phyloP scores from a whole-genome alignment of 768 basidiomycete species.

The Collybiopsis confluens region DNA sequence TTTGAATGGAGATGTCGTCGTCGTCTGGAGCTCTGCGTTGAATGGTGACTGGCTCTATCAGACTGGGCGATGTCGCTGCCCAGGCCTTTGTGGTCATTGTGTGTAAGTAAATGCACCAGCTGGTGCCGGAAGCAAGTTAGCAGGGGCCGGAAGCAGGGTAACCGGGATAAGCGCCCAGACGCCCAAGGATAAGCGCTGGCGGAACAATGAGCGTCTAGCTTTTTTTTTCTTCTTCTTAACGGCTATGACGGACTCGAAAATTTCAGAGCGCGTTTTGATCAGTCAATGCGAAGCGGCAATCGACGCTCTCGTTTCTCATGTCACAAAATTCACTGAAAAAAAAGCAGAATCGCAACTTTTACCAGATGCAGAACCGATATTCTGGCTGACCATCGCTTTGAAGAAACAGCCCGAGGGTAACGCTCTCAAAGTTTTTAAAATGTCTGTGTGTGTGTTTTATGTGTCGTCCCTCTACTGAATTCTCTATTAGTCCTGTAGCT shows the following conservation, averaged over 20 bases:
- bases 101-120: background rate
- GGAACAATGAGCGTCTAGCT: no score
- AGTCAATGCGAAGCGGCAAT: constrained; percentile 77
- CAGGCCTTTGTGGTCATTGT: background rate
- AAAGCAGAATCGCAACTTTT: constrained; percentile 73
- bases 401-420: constrained; percentile 76
- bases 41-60: constrained; percentile 2
- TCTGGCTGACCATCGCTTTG: constrained; percentile 87
- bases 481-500: constrained; percentile 53
- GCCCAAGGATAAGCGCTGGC: no score
- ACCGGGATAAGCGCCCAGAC: no score
- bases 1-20: constrained; percentile 53
- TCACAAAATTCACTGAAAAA: constrained; percentile 57
- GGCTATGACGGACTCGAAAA: constrained; percentile 48
- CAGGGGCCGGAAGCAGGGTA: no score
- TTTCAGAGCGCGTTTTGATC: constrained; percentile 66
- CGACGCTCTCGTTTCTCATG: constrained; percentile 71
- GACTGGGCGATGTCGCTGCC: background rate
- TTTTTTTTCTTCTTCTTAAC: constrained; percentile 21
- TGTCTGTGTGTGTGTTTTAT: constrained; percentile 49
- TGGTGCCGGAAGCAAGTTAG: no score
- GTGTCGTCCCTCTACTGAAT: constrained; percentile 3
- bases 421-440: constrained; percentile 76
- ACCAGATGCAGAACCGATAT: constrained; percentile 72
- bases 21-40: constrained; percentile 28